Evolutionary conservation across 768 basidiomycete species (phyloP).

Genomic region (Macrolepiota fuliginosa): DNA sequence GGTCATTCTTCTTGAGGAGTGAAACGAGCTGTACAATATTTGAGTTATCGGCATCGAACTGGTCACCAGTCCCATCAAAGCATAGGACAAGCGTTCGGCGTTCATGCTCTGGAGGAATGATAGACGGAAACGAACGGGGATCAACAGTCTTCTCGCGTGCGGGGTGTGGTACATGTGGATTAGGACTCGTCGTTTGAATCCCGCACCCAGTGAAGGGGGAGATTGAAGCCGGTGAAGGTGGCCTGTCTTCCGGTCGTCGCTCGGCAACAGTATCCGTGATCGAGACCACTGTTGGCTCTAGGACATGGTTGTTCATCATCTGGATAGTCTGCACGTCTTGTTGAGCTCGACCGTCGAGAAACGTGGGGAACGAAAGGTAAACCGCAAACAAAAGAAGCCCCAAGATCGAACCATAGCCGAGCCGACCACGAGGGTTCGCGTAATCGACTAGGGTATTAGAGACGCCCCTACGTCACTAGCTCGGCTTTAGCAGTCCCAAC

Average conservation of each 20-base stretch:
- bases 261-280: conserved; percentile 18
- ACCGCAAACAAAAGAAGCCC: background rate
- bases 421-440: too few species aligned
- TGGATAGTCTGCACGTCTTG: background rate
- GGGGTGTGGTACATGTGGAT: background rate
- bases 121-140: conserved; percentile 19
- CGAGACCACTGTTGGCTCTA: conserved; percentile 20
- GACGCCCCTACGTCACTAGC: too few species aligned
- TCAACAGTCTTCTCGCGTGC: conserved; percentile 19
- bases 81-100: conserved; percentile 48
- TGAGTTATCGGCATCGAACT: conserved; percentile 52
- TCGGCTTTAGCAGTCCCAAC: too few species aligned
- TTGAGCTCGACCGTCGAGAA: background rate
- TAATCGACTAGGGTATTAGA: too few species aligned
- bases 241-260: background rate
- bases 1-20: conserved; percentile 50
- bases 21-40: conserved; percentile 53
- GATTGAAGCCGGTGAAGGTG: conserved; percentile 1
- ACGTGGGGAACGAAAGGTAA: background rate
- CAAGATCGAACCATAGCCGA: too few species aligned
- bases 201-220: conserved; percentile 9
- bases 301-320: conserved; percentile 11
- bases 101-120: conserved; percentile 39
- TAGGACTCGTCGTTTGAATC: conserved; percentile 6
- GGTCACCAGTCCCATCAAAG: conserved; percentile 57